Evolutionary conservation across 179 eudicot species (phyloP), one percentile per base, ranked within the genome.

Genomic region (Drosera spatulata): DNA sequence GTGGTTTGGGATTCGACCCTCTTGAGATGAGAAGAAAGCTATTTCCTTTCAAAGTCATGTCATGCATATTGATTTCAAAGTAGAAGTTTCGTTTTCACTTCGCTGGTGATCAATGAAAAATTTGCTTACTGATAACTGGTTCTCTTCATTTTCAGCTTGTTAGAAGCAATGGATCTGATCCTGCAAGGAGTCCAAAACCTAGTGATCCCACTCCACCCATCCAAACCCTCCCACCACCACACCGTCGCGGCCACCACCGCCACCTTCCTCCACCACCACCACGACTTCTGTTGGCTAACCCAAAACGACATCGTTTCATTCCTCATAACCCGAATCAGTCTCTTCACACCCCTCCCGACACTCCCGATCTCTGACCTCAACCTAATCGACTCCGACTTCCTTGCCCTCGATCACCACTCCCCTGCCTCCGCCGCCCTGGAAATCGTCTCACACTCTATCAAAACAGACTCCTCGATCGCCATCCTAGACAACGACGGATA

Each of bases 221-320:
- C 75, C 61, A 47, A 66, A 63, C 15, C 39, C 59, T 22, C 37
- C 60, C 69, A 41, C 69, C 8, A 46, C 76, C 45, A 61, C 73
- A 3, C 65, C 60, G 57, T 60, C 50, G 67, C 2, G 73, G 77
- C 48, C 76, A 60, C 6, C 33, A 14, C 60, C 69, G 44, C 69
- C 8, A 46, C 76, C 45, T 59, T 71, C 5, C 65, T 60, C 47
- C 76, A 60, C 58, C 51, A 67, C 2, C 73, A 77, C 48, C 76
- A 60, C 6, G 71, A 73, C 53, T 87, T 56, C 51, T 91, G 96
- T 68, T 79, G 86, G 84, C 75, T 91, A 59, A 80, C 86, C 6
- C 95, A 82, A 47, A 95, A 88, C 77, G 98, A 91, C 41, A 73
- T 91, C 14, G 70, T 84, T 53, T 96, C 96, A 43, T 91, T 77